A percentile compares a stretch with the other conserved stretches of the same genome.
phyloP scores from a whole-genome alignment of 1,284 basidiomycete genomes.

The Tylopilus sp. region DNA sequence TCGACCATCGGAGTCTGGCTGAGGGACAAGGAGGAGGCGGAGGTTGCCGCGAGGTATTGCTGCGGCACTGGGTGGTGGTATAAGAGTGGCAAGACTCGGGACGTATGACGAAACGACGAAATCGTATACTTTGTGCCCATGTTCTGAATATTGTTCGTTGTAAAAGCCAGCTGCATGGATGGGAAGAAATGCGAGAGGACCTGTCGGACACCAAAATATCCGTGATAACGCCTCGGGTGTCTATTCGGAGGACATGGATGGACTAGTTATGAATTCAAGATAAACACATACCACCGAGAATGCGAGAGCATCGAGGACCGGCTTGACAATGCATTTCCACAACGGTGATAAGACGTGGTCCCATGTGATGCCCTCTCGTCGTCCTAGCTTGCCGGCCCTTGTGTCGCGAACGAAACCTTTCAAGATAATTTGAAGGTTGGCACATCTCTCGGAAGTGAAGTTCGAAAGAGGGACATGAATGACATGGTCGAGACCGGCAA shows the following conservation, averaged over 20 bases:
- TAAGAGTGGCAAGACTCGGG: no score
- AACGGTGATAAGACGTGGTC: background rate
- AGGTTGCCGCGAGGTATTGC: background rate
- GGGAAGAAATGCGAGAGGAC: slow-evolving; percentile 11
- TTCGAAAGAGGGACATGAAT: no score
- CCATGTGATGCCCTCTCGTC: background rate
- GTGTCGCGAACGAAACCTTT: no score
- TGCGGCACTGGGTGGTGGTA: background rate
- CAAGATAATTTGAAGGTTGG: background rate
- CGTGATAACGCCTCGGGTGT: background rate
- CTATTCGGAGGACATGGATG: background rate
- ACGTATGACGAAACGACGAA: no score
- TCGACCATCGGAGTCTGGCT: background rate
- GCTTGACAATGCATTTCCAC: background rate
- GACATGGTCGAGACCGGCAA: no score
- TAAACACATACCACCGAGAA: no score
- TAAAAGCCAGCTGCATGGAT: slow-evolving; percentile 8
- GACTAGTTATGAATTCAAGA: no score
- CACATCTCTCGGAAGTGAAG: background rate
- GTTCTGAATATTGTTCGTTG: no score
- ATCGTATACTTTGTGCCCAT: no score
- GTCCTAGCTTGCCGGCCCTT: no score
- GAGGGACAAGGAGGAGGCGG: slow-evolving; percentile 6
- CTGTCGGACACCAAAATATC: slow-evolving; percentile 12
- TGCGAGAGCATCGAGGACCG: slow-evolving; percentile 7